Evolutionary conservation across 2,329 filamentous ascomycete species (phyloP).

Genomic region (Ceratocystis destructans): DNA sequence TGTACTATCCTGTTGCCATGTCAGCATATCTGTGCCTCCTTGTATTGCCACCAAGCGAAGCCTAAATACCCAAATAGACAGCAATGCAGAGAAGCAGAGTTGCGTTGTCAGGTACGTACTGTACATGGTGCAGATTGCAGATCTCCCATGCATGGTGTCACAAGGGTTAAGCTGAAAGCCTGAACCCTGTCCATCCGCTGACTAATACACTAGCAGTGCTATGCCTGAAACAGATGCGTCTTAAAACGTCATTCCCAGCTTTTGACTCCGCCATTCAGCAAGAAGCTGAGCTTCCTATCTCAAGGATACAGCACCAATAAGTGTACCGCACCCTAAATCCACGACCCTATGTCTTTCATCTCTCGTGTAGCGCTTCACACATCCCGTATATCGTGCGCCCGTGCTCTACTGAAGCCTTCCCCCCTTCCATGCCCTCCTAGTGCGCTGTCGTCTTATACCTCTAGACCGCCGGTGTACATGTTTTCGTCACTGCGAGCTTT

Average conservation of each 20-base stretch:
- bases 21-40: not conserved
- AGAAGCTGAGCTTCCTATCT: not conserved
- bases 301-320: not conserved
- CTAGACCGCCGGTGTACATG: slow-evolving; percentile 33
- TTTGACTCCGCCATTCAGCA: not conserved
- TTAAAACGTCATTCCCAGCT: slow-evolving; percentile 10
- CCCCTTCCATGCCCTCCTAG: not conserved
- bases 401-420: not conserved
- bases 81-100: slow-evolving; percentile 1
- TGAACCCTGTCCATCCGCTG: not conserved
- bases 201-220: slow-evolving; percentile 5
- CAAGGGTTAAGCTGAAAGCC: not conserved
- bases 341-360: not conserved
- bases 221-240: not conserved
- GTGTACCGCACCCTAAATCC: no score
- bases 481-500: slow-evolving; percentile 61
- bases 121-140: not conserved
- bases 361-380: not conserved
- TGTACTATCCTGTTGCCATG: not conserved
- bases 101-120: slow-evolving; percentile 4
- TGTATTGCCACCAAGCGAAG: not conserved
- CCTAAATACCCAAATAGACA: not conserved
- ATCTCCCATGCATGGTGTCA: not conserved
- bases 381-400: not conserved
- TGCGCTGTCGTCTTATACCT: not conserved